A percentile compares a stretch with the other conserved stretches of the same genome.
Conservation (phyloP, 2,329 filamentous ascomycete genomes). For the Stagonosporopsis chrysanthemi region DNA sequence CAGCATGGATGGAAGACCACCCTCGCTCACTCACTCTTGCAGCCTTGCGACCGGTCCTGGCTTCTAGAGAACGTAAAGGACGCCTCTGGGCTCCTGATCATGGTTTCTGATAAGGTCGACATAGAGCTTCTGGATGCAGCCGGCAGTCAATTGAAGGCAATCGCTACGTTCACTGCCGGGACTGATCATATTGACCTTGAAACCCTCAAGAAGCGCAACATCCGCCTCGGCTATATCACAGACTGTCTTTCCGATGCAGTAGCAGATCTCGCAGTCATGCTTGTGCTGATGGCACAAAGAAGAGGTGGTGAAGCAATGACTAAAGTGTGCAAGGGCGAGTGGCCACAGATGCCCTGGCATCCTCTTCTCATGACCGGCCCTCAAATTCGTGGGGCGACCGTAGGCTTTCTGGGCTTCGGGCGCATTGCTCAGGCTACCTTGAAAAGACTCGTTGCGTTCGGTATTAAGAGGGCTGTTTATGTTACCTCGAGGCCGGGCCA, state of each 20-base stretch:
- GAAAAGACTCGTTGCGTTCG: conserved; percentile 38
- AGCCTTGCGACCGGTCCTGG: conserved; percentile 42
- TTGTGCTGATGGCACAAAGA: conserved; percentile 44
- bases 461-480: conserved; percentile 36
- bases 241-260: conserved; percentile 43
- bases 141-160: conserved; percentile 32
- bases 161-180: conserved; percentile 44
- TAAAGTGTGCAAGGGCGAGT: conserved; percentile 36
- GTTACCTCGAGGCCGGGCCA: conserved; percentile 38
- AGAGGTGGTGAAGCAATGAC: conserved; percentile 38
- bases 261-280: conserved; percentile 41
- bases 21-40: neutral
- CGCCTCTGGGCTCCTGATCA: conserved; percentile 37
- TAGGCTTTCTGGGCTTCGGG: conserved; percentile 43
- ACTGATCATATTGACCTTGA: conserved; percentile 40
- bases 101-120: conserved; percentile 40
- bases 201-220: conserved; percentile 34
- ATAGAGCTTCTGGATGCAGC: conserved; percentile 35
- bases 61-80: conserved; percentile 36
- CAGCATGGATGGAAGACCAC: neutral
- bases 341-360: conserved; percentile 43
- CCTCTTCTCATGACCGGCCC: conserved; percentile 42
- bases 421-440: conserved; percentile 39
- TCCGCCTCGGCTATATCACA: conserved; percentile 43
- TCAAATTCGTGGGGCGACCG: conserved; percentile 32